These are phyloP conservation scores for Fusarium nurragi DNA, from an alignment of 2,329 filamentous ascomycete genomes.

Conservation along the genomic window DNA sequence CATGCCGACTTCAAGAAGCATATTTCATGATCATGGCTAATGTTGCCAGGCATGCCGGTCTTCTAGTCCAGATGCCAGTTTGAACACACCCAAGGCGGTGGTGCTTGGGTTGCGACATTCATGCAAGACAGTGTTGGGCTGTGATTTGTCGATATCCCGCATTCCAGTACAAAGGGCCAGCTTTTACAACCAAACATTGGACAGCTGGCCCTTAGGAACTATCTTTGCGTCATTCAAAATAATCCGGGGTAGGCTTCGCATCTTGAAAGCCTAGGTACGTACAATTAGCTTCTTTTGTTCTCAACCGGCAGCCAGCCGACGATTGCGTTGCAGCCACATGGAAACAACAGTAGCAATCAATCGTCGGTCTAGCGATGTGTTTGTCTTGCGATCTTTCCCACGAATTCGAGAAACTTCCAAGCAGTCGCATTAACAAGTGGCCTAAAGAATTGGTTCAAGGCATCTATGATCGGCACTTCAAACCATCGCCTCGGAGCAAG, in stretches of 20 bases:
- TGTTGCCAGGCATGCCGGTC: too few species aligned
- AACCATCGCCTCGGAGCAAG: constrained; percentile 12
- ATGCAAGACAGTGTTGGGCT: not conserved
- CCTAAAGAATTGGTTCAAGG: constrained; percentile 1
- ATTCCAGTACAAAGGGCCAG: not conserved
- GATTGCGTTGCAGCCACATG: not conserved
- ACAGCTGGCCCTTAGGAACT: not conserved
- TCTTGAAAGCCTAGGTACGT: too few species aligned
- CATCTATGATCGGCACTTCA: constrained; percentile 26
- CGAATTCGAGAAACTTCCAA: not conserved
- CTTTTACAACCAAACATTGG: not conserved
- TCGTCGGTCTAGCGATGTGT: not conserved
- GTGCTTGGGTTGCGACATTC: not conserved
- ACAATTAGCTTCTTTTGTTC: constrained; percentile 15
- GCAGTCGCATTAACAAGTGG: not conserved
- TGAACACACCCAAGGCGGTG: not conserved
- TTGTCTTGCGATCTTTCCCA: not conserved
- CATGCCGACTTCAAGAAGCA: too few species aligned
- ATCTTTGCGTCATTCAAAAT: not conserved
- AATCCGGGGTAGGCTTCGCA: too few species aligned
- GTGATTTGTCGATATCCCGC: constrained; percentile 5
- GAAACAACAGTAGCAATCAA: not conserved
- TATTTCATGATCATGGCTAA: too few species aligned
- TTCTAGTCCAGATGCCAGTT: not conserved
- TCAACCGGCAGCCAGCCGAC: not conserved